Percentiles rank a stretch among this genome's conserved stretches.
phyloP scores from a whole-genome alignment of 768 basidiomycete genomes.

The Amanita thiersii region DNA sequence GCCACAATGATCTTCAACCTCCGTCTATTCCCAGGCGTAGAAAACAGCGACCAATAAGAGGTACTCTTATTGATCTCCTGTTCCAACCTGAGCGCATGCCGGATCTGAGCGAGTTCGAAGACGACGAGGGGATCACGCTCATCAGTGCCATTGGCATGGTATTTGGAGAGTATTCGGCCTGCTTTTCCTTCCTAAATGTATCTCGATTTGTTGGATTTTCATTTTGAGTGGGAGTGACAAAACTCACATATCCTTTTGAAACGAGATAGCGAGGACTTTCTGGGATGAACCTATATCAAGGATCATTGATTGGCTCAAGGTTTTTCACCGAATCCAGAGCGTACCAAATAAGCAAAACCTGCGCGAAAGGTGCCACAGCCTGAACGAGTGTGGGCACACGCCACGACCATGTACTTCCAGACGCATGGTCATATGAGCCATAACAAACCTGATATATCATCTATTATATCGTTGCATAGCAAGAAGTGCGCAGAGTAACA shows the following conservation, averaged over 20 bases:
- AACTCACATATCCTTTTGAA: too few species aligned
- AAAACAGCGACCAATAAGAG: slow-evolving; percentile 44
- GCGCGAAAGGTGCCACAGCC: slow-evolving; percentile 47
- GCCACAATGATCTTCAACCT: slow-evolving; percentile 62
- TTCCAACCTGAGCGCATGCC: slow-evolving; percentile 58
- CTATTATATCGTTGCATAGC: background rate
- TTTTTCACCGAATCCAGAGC: too few species aligned
- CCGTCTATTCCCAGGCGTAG: slow-evolving; percentile 59
- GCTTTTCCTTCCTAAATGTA: slow-evolving; percentile 45
- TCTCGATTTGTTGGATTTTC: background rate
- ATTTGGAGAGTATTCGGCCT: slow-evolving; percentile 52
- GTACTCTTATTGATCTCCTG: slow-evolving; percentile 40
- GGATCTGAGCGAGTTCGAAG: slow-evolving; percentile 58
- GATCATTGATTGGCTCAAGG: too few species aligned
- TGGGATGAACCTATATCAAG: slow-evolving; percentile 44
- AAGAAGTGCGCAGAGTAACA: background rate
- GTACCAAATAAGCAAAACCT: slow-evolving; percentile 47
- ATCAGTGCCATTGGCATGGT: slow-evolving; percentile 58
- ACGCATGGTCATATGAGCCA: slow-evolving; percentile 28
- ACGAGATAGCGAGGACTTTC: slow-evolving; percentile 65
- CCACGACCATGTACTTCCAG: slow-evolving; percentile 48
- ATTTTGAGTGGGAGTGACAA: slow-evolving; percentile 27
- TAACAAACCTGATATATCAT: slow-evolving; percentile 24
- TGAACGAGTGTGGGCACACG: slow-evolving; percentile 60
- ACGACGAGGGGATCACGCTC: slow-evolving; percentile 52